Evolutionary conservation across 306 rosid genomes (phyloP).

Genomic region (Purshia tridentata): DNA sequence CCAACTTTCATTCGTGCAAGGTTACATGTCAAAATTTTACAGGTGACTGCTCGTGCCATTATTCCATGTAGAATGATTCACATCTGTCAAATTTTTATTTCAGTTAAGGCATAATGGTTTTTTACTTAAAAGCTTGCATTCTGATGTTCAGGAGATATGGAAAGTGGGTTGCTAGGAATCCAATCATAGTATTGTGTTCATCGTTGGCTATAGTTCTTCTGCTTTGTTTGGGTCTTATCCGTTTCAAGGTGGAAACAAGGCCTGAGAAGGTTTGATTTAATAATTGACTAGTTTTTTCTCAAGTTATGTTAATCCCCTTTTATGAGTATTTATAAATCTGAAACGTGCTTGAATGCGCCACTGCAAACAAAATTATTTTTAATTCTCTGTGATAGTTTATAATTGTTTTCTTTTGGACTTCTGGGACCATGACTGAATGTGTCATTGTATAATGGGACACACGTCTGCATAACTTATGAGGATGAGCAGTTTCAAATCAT

Average conservation of each 20-base stretch:
- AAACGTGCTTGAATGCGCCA: background rate
- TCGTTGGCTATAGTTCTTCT: slow-evolving; percentile 70
- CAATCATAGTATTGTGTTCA: slow-evolving; percentile 63
- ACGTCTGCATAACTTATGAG: background rate
- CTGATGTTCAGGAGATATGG: slow-evolving; percentile 75
- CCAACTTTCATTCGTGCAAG: slow-evolving; percentile 84
- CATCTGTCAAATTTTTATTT: background rate
- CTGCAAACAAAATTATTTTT: background rate
- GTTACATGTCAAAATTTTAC: slow-evolving; percentile 78
- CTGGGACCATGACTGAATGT: background rate
- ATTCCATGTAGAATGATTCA: slow-evolving; percentile 5
- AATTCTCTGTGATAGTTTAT: no score
- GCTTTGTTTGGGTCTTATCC: slow-evolving; percentile 85
- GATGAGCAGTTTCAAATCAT: background rate
- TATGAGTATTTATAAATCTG: background rate
- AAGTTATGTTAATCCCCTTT: background rate
- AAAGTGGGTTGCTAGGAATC: slow-evolving; percentile 83
- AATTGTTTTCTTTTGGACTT: background rate
- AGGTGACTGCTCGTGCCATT: slow-evolving; percentile 50
- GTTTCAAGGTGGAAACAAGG: slow-evolving; percentile 90
- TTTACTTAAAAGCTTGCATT: slow-evolving; percentile 31
- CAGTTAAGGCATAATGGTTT: slow-evolving; percentile 22
- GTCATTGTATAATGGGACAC: background rate
- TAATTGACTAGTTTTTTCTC: slow-evolving; percentile 19
- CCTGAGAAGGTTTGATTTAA: slow-evolving; percentile 74